Conservation (phyloP, 2,329 filamentous ascomycete species). For the Colletotrichum caudatum region DNA sequence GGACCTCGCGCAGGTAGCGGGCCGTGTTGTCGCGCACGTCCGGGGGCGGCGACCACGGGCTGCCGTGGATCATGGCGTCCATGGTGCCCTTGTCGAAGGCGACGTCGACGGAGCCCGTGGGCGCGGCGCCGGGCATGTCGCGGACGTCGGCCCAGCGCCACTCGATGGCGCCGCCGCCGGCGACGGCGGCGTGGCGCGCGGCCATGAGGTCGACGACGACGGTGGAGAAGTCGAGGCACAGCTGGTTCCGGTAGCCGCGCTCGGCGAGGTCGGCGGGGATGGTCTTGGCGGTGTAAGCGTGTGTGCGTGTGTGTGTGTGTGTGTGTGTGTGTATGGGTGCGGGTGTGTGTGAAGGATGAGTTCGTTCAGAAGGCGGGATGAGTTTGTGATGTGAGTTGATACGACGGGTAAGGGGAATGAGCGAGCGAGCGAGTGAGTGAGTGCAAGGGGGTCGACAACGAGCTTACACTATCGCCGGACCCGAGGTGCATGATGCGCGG, state of each 20-base stretch:
- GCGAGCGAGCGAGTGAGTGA: background rate
- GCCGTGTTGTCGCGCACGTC: conserved; percentile 61
- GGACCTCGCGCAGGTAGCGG: conserved; percentile 63
- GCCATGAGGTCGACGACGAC: conserved; percentile 66
- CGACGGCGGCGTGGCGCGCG: conserved; percentile 52
- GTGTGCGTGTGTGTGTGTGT: background rate
- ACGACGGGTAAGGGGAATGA: background rate
- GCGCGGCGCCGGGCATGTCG: conserved; percentile 56
- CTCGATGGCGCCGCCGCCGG: conserved; percentile 54
- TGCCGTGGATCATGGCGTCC: conserved; percentile 68
- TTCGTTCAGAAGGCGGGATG: background rate
- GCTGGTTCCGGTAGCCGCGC: conserved; percentile 63
- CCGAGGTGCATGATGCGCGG: conserved; percentile 67
- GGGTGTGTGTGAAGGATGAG: background rate
- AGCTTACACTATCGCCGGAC: conserved; percentile 66
- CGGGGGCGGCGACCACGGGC: conserved; percentile 63
- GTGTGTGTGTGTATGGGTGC: background rate
- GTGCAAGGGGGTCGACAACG: background rate
- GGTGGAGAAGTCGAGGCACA: conserved; percentile 68
- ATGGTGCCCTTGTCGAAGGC: conserved; percentile 70
- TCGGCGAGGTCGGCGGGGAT: conserved; percentile 62
- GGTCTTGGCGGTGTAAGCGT: conserved; percentile 55
- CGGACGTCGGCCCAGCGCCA: conserved; percentile 66
- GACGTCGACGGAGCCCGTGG: conserved; percentile 60
- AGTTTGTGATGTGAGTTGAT: background rate